Evolutionary conservation across 352 stramenopile genomes (phyloP).

Genomic region (Phytopythium helicoides): DNA sequence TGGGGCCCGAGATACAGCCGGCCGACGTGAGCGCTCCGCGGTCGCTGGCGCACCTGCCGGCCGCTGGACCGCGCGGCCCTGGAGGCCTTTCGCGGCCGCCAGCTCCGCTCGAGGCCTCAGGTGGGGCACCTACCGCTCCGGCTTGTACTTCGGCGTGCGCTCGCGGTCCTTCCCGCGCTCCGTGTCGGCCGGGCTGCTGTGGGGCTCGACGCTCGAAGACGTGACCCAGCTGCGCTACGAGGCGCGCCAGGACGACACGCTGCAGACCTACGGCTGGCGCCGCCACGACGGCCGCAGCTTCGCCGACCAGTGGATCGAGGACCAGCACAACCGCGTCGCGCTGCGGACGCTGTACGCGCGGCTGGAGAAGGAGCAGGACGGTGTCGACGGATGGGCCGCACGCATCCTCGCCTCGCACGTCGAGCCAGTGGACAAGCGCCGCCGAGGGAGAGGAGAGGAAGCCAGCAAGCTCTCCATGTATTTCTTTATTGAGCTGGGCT

Average conservation of each 20-base stretch:
- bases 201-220: conserved; percentile 64
- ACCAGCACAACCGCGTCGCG: conserved; percentile 72
- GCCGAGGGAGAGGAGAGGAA: conserved; percentile 29
- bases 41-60: background rate
- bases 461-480: conserved; percentile 74
- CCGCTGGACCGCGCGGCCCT: conserved; percentile 36
- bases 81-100: conserved; percentile 22
- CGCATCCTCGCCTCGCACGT: conserved; percentile 40
- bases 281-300: conserved; percentile 68
- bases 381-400: conserved; percentile 44
- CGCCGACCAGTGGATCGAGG: conserved; percentile 57
- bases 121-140: conserved; percentile 77
- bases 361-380: conserved; percentile 5
- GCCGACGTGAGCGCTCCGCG: too few relatives aligned
- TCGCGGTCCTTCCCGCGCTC: conserved; percentile 63
- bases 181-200: conserved; percentile 73
- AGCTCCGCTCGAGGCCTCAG: conserved; percentile 37
- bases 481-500: conserved; percentile 78
- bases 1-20: too few relatives aligned
- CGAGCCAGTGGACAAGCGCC: conserved; percentile 38
- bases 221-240: conserved; percentile 72
- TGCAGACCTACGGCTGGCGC: conserved; percentile 82
- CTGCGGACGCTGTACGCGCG: conserved; percentile 59
- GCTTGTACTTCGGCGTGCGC: conserved; percentile 76
- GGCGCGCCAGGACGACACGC: conserved; percentile 70